Evolutionary conservation across 495 filamentous ascomycete genomes (phyloP).

Genomic region (Aspergillus taichungensis): DNA sequence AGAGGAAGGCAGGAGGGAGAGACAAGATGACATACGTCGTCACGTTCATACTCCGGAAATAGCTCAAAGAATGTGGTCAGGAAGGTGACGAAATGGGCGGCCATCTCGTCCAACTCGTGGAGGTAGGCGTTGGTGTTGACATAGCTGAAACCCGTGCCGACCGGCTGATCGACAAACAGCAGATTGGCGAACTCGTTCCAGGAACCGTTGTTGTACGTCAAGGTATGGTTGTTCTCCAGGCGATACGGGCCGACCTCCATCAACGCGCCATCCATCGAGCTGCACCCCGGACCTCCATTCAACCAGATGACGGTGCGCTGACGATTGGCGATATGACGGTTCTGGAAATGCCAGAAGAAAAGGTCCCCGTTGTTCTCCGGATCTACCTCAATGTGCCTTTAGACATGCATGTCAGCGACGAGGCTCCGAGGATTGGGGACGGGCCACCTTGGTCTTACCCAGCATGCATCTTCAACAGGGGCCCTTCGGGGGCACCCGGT

Average conservation of each 20-base stretch:
- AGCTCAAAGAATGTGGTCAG: slow-evolving; percentile 81
- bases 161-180: slow-evolving; percentile 93
- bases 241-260: slow-evolving; percentile 98
- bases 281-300: slow-evolving; percentile 94
- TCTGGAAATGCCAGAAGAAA: slow-evolving; percentile 98
- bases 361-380: slow-evolving; percentile 78
- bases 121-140: slow-evolving; percentile 80
- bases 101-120: slow-evolving; percentile 81
- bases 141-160: slow-evolving; percentile 94
- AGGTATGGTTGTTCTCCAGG: slow-evolving; percentile 62
- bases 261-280: slow-evolving; percentile 90
- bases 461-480: slow-evolving; percentile 92
- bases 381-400: slow-evolving; percentile 84
- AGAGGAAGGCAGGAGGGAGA: not conserved
- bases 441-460: slow-evolving; percentile 51
- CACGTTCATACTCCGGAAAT: slow-evolving; percentile 86
- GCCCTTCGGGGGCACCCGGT: slow-evolving; percentile 76
- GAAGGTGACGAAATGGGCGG: slow-evolving; percentile 77
- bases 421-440: not conserved
- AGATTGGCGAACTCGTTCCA: slow-evolving; percentile 98
- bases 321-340: slow-evolving; percentile 85
- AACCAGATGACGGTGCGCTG: slow-evolving; percentile 94
- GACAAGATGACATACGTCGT: slow-evolving; percentile 60
- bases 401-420: slow-evolving; percentile 18
- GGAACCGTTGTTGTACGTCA: slow-evolving; percentile 78